Base-by-base conservation (phyloP, 108 stramenopile species). In the Schizochytrium sp. region DNA sequence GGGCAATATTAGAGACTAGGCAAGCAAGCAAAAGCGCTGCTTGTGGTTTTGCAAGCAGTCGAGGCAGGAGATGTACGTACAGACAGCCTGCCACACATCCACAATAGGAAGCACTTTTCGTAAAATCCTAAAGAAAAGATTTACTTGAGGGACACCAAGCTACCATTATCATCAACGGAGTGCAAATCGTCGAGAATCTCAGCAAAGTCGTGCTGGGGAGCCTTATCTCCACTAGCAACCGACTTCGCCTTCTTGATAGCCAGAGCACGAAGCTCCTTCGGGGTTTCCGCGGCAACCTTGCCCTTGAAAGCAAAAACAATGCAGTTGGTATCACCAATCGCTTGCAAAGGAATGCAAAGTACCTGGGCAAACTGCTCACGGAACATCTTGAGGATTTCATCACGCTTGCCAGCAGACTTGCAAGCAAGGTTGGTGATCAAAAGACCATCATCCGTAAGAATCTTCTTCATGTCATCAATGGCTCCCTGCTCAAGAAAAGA, bases 391-490 rank as follows among this genome's bases (percentile, higher is more conserved):
- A 83, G 47, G 47, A 83, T 83, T 12, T 50, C 47, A 5, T 42
- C 5, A 13, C 38, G 76, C 76, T 83, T 83, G 10, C 10, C 10
- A 10, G 76, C 76, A 8, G 76, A 83, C 76, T 83, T 88, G 59
- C 45, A 88, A 8, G 88, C 88, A 15, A 88, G 59, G 46, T 88
- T 88, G 10, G 61, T 13, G 8, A 88, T 57, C 69, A 88, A 8
- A 3, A n/a, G 46, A 5, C 88, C 88, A 28, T 46, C 41, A 59
- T 57, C 46, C 69, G 3, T 41, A 3, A 88, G 61, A 8, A 8
- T 4, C 38, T 17, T 0, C 59, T 57, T 58, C 7, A 61, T n/a
- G 42, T 17, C 40, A 47, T 72, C 15, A 4, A 88, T 8, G 4
- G n/a, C 45, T 5, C 15, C 45, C 28, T 61, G 19, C 50, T 60